Evolutionary conservation across 2,329 filamentous ascomycete genomes (phyloP).

Genomic region (Neonectria faginata): DNA sequence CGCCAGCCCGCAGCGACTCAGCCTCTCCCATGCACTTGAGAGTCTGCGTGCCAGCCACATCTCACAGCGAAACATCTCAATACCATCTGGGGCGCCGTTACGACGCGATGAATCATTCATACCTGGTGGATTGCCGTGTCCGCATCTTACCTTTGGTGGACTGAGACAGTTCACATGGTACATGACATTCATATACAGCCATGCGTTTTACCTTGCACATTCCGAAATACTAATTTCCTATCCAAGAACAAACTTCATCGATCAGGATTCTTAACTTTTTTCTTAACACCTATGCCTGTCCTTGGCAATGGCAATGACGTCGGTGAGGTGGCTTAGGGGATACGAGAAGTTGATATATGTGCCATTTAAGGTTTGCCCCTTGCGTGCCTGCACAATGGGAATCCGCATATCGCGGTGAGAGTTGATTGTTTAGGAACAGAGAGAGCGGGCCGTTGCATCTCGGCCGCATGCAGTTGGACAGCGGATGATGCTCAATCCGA

Average conservation of each 20-base stretch:
- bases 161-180: background rate
- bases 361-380: conserved; percentile 24
- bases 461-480: conserved; percentile 16
- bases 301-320: conserved; percentile 18
- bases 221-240: background rate
- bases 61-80: background rate
- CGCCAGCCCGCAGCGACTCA: conserved; percentile 16
- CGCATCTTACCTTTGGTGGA: background rate
- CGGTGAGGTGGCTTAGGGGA: conserved; percentile 19
- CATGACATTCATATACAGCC: background rate
- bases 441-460: conserved; percentile 23
- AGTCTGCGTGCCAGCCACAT: conserved; percentile 2
- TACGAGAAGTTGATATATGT: conserved; percentile 26
- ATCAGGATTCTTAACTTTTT: background rate
- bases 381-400: conserved; percentile 21
- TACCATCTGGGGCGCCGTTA: background rate
- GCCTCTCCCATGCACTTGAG: background rate
- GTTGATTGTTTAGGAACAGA: conserved; percentile 15
- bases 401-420: conserved; percentile 18
- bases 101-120: background rate
- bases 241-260: background rate
- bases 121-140: no score
- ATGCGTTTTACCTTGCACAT: background rate
- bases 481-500: conserved; percentile 2
- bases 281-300: conserved; percentile 3